A percentile compares a stretch with the other conserved stretches of the same genome.
phyloP scores from a whole-genome alignment of 495 filamentous ascomycete species.

The Podospora sp. region DNA sequence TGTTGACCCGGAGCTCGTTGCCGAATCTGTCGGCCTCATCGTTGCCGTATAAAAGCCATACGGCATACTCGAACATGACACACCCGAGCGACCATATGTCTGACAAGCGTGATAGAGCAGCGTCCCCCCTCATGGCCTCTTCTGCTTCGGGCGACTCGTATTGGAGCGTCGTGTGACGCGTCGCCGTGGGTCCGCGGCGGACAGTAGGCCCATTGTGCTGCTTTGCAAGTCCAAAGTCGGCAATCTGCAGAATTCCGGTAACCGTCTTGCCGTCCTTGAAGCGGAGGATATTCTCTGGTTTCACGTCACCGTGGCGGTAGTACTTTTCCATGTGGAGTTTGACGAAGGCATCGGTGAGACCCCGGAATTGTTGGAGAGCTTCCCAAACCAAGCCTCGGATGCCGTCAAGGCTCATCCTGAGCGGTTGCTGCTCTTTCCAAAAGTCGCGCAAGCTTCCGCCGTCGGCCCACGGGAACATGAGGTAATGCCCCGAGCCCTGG shows the following conservation, averaged over 20 bases:
- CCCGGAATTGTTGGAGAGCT: background rate
- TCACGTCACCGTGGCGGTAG: conserved; percentile 21
- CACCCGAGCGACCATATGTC: background rate
- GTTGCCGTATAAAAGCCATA: background rate
- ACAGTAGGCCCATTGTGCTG: background rate
- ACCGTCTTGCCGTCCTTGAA: conserved; percentile 5
- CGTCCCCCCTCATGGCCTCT: background rate
- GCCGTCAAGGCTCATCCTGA: background rate
- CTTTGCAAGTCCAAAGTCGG: conserved; percentile 19
- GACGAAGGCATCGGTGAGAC: background rate
- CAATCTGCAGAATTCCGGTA: conserved; percentile 12
- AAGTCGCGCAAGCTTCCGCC: conserved; percentile 3
- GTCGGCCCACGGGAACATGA: conserved; percentile 10
- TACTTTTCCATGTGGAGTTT: conserved; percentile 5
- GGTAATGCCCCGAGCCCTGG: background rate
- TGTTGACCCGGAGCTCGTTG: background rate
- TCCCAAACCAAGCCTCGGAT: background rate
- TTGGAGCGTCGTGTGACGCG: background rate
- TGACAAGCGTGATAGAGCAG: background rate
- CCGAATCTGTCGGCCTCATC: background rate
- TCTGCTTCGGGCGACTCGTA: background rate
- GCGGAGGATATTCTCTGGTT: conserved; percentile 21
- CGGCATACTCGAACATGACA: background rate
- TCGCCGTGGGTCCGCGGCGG: background rate
- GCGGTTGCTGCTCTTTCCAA: background rate